Evolutionary conservation across 805 yeast species (phyloP), one percentile per base, ranked within the genome.

Genomic region (Metschnikowia cubensis): DNA sequence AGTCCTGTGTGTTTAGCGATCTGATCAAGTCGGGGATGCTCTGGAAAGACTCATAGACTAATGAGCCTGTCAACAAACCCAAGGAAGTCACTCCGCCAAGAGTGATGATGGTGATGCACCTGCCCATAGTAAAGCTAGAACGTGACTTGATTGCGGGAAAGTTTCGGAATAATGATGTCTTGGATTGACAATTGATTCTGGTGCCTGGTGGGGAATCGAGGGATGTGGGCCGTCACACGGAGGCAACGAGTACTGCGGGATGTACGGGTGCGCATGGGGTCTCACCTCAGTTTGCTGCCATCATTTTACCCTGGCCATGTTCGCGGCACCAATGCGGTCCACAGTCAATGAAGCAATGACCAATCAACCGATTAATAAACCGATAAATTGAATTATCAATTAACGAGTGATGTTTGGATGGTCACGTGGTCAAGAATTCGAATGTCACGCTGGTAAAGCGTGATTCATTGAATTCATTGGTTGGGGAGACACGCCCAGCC

Each of bases 71-170:
- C 58, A 82, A 74, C 52, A 85, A 62, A n/a, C 92, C 94, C 43
- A 86, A 66, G 10, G 90, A 79, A 3, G 85, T 74, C 35, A 80
- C 79, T 34, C 90, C 91, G 37, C 83, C 66, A 43, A 83, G 64
- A 62, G 86, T 86, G 51, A 83, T 80, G 42, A 68, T 58, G 38
- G 71, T 65, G 57, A 72, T 59, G 59, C 77, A 73, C 49, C 69
- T 67, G 39, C 73, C 74, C 60, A 57, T 57, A 35, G 22, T 48
- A 17, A 20, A 20, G 17, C 35, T 40, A 7, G 17, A 20, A 20
- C 15, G 29, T 3, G 32, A 32, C 15, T 13, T 41, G 18, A 31
- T 18, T 36, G 15, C 14, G 39, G 7, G 39, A 3, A 18, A 18
- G 25, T 36, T 36, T 15, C 13, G 14, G 22, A 18, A 18, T 36